These are phyloP conservation scores for Leccinum insolens DNA, from an alignment of 1,284 basidiomycete species.

Conservation along the genomic window DNA sequence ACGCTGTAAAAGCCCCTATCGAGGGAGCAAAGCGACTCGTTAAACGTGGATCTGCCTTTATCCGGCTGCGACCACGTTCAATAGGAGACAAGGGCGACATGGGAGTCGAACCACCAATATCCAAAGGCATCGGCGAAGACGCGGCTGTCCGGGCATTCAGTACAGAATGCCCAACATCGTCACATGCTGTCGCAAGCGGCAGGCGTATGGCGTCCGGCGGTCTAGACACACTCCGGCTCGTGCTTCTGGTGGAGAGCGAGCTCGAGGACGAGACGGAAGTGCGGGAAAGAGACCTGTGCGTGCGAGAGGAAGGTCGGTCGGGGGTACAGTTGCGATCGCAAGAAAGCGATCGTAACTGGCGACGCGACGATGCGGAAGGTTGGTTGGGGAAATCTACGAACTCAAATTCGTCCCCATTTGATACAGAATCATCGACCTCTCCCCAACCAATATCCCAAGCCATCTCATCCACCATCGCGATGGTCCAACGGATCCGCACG, in stretches of 20 bases:
- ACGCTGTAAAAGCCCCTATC: constrained; percentile 27
- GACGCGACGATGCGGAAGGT: constrained; percentile 14
- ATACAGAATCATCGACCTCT: constrained; percentile 38
- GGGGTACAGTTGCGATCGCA: constrained; percentile 7
- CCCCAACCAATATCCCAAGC: constrained; percentile 84
- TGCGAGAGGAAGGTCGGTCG: constrained; percentile 15
- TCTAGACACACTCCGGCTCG: constrained; percentile 33
- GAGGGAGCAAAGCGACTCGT: constrained; percentile 34
- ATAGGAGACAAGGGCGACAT: constrained; percentile 31
- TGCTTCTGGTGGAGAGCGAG: constrained; percentile 38
- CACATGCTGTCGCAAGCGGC: constrained; percentile 23
- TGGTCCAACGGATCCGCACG: constrained; percentile 68
- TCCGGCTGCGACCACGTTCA: constrained; percentile 44
- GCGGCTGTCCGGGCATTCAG: constrained; percentile 24
- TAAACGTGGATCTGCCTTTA: constrained; percentile 39
- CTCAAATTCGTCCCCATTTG: constrained; percentile 34
- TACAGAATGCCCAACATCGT: constrained; percentile 18
- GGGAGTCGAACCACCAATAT: constrained; percentile 34
- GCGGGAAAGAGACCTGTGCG: constrained; percentile 45
- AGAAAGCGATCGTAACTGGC: constrained; percentile 23
- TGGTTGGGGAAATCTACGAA: constrained; percentile 24
- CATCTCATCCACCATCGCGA: constrained; percentile 72
- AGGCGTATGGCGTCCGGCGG: constrained; percentile 18
- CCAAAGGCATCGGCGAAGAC: constrained; percentile 30
- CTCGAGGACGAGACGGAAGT: constrained; percentile 40